phyloP scores from a whole-genome alignment of 306 rosid genomes.

The Myrica gale region DNA sequence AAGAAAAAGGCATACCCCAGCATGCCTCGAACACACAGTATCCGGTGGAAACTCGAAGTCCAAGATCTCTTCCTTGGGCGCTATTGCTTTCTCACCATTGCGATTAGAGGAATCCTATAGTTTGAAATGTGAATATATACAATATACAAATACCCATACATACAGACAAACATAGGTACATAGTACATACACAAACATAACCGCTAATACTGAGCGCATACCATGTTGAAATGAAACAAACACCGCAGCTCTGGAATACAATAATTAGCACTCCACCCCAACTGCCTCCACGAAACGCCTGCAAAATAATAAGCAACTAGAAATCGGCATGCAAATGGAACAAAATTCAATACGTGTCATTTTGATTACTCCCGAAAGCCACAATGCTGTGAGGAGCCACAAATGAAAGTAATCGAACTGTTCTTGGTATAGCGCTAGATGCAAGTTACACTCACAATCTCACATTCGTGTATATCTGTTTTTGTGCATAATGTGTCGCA shows the following conservation, averaged over 20 bases:
- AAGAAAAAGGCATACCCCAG: constrained; percentile 45
- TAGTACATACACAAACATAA: neutral
- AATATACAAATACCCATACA: constrained; percentile 12
- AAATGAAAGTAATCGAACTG: neutral
- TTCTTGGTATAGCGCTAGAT: neutral
- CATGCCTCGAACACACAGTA: constrained; percentile 36
- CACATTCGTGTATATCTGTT: neutral
- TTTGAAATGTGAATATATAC: constrained; percentile 37
- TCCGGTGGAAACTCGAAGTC: constrained; percentile 50
- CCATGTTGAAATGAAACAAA: constrained; percentile 11
- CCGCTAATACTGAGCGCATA: constrained; percentile 9
- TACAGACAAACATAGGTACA: constrained; percentile 8
- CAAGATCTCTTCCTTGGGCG: constrained; percentile 65
- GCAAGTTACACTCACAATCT: neutral
- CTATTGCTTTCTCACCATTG: constrained; percentile 38
- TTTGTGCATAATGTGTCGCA: neutral
- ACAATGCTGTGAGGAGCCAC: neutral
- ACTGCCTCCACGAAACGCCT: neutral
- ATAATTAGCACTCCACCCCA: neutral
- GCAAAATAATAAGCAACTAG: constrained; percentile 3
- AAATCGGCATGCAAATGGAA: neutral
- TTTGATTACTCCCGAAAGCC: too few species aligned
- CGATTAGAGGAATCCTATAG: constrained; percentile 42
- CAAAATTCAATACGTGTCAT: neutral
- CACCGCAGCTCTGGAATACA: constrained; percentile 5